Evolutionary conservation across 208 protist genomes (phyloP).

Genomic region (Trypanosoma vivax): DNA sequence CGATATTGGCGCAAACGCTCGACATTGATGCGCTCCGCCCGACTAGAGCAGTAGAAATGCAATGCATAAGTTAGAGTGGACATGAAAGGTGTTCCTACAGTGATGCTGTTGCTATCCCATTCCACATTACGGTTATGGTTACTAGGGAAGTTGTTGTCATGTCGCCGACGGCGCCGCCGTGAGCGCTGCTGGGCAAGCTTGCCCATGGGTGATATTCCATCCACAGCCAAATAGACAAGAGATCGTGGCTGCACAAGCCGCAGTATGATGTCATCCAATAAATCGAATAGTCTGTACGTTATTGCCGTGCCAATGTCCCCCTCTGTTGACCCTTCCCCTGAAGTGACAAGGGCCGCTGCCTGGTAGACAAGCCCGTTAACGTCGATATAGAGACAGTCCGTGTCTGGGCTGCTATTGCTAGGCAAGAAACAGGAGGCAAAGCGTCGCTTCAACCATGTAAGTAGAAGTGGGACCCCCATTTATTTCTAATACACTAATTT

Average conservation of each 20-base stretch:
- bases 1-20: slow-evolving; percentile 48
- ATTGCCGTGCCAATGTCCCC: slow-evolving; percentile 67
- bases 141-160: slow-evolving; percentile 39
- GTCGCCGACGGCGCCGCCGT: slow-evolving; percentile 81
- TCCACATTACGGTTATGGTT: slow-evolving; percentile 17
- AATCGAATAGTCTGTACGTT: slow-evolving; percentile 56
- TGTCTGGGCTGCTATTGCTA: slow-evolving; percentile 22
- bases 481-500: neutral
- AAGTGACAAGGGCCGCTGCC: slow-evolving; percentile 49
- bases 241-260: slow-evolving; percentile 90
- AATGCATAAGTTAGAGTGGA: slow-evolving; percentile 60
- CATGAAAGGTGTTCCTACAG: slow-evolving; percentile 83
- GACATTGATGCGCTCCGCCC: slow-evolving; percentile 79
- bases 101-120: slow-evolving; percentile 86
- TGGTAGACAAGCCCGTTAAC: slow-evolving; percentile 85
- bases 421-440: slow-evolving; percentile 80
- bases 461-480: slow-evolving; percentile 83
- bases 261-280: slow-evolving; percentile 78
- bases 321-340: slow-evolving; percentile 25
- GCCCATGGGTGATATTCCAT: slow-evolving; percentile 96
- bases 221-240: slow-evolving; percentile 95
- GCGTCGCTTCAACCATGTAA: slow-evolving; percentile 75
- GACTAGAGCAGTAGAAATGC: slow-evolving; percentile 73
- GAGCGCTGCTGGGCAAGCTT: slow-evolving; percentile 99
- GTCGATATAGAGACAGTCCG: slow-evolving; percentile 80